Percentiles rank a stretch among this genome's conserved stretches.
Evolutionary conservation across 139 green algal genomes (phyloP).

Genomic region (Pycnococcus provasolii): DNA sequence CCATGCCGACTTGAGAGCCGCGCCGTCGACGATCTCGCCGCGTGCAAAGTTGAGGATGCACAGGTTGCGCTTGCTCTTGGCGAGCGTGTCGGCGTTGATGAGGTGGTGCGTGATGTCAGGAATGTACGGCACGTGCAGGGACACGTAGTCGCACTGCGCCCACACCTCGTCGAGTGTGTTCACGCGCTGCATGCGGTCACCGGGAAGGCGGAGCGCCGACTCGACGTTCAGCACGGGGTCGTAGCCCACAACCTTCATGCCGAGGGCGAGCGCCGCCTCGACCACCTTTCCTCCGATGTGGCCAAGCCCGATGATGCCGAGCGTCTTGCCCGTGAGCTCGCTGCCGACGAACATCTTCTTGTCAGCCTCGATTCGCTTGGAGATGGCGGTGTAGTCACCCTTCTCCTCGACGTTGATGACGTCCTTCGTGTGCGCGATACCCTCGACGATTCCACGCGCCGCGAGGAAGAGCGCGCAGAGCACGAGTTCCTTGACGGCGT

Average conservation of each 20-base stretch:
- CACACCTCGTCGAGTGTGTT: constrained; percentile 39
- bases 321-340: constrained; percentile 46
- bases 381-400: constrained; percentile 36
- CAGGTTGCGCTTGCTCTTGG: constrained; percentile 39
- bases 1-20: constrained; percentile 29
- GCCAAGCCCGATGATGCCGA: constrained; percentile 43
- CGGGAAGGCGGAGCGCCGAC: constrained; percentile 39
- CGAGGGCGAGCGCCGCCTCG: constrained; percentile 39
- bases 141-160: constrained; percentile 40
- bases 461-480: constrained; percentile 41
- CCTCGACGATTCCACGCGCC: constrained; percentile 41
- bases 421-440: constrained; percentile 36
- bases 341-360: constrained; percentile 46
- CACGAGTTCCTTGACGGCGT: constrained; percentile 46
- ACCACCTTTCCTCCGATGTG: constrained; percentile 41
- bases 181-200: constrained; percentile 39
- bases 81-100: constrained; percentile 37
- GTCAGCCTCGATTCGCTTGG: constrained; percentile 46
- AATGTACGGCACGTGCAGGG: constrained; percentile 37
- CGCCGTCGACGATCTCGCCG: constrained; percentile 43
- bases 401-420: constrained; percentile 45
- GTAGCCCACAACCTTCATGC: constrained; percentile 46
- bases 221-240: constrained; percentile 47
- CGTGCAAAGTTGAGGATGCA: constrained; percentile 47
- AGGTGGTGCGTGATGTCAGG: constrained; percentile 43